These are phyloP conservation scores for Xylaria nigripes DNA, from an alignment of 495 filamentous ascomycete species.

Conservation along the genomic window DNA sequence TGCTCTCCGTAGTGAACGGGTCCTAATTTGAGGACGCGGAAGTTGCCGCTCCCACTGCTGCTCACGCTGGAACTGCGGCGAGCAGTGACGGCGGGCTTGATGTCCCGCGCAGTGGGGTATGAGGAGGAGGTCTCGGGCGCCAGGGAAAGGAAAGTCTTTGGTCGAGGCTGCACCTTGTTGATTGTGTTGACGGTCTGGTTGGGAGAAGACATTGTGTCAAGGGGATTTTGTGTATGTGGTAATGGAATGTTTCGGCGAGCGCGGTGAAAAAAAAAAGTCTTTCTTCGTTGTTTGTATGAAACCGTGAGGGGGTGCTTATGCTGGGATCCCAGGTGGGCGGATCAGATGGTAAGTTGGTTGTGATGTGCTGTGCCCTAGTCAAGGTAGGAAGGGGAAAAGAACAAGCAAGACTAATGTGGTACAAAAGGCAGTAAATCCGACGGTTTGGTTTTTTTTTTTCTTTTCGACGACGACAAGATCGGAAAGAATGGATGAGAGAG, in stretches of 20 bases:
- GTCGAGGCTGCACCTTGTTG: slow-evolving; percentile 24
- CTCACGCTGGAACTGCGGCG: slow-evolving; percentile 27
- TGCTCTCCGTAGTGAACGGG: slow-evolving; percentile 45
- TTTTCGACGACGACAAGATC: neutral
- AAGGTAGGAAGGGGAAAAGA: too few relatives aligned
- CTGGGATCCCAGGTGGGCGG: too few relatives aligned
- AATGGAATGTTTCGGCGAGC: neutral
- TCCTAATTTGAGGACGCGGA: slow-evolving; percentile 42
- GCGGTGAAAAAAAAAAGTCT: too few relatives aligned
- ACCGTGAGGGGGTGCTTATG: too few relatives aligned
- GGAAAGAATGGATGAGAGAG: neutral
- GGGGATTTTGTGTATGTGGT: slow-evolving; percentile 5
- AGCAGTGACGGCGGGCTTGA: slow-evolving; percentile 18
- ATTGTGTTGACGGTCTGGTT: slow-evolving; percentile 13
- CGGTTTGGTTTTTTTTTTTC: too few relatives aligned
- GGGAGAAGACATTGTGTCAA: slow-evolving; percentile 20
- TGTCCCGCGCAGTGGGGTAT: slow-evolving; percentile 30
- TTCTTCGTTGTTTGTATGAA: too few relatives aligned
- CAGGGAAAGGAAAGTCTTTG: slow-evolving; percentile 36
- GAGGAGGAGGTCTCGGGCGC: slow-evolving; percentile 38
- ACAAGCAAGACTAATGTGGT: too few relatives aligned
- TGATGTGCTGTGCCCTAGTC: neutral
- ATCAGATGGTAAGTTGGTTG: neutral
- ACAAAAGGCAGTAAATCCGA: too few relatives aligned
- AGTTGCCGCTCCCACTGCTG: slow-evolving; percentile 18